Evolutionary conservation across 2,329 filamentous ascomycete genomes (phyloP).

Genomic region (Xylaria sp.): DNA sequence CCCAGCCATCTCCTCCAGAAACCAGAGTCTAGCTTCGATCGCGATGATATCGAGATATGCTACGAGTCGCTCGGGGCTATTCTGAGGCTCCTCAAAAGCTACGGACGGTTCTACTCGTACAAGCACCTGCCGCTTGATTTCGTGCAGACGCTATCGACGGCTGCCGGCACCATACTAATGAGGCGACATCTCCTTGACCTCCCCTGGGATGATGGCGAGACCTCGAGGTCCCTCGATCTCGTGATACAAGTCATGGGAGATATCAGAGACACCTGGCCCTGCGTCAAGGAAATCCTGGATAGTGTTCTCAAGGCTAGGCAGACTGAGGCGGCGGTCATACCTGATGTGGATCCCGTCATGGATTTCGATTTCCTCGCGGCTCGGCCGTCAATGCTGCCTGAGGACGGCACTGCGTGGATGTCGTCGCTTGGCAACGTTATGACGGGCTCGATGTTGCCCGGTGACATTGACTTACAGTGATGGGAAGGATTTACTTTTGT

Average conservation of each 20-base stretch:
- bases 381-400: conserved; percentile 2
- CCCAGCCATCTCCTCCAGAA: conserved; percentile 51
- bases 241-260: conserved; percentile 56
- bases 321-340: conserved; percentile 18
- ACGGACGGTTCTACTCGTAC: conserved; percentile 51
- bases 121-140: conserved; percentile 53
- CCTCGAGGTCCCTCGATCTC: conserved; percentile 56
- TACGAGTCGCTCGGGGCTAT: conserved; percentile 55
- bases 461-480: conserved; percentile 4
- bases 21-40: conserved; percentile 41
- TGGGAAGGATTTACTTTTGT: not conserved
- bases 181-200: conserved; percentile 49
- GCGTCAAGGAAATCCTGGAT: conserved; percentile 50
- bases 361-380: conserved; percentile 34
- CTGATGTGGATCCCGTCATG: conserved; percentile 31
- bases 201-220: conserved; percentile 50
- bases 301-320: conserved; percentile 36
- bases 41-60: conserved; percentile 55
- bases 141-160: conserved; percentile 55
- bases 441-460: conserved; percentile 21
- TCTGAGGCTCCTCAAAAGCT: conserved; percentile 51
- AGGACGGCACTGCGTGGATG: conserved; percentile 19
- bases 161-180: conserved; percentile 54
- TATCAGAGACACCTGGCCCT: conserved; percentile 58
- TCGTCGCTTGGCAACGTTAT: conserved; percentile 24